Conservation (phyloP, 139 green algal genomes). For the Tetradesmus obliquus region DNA sequence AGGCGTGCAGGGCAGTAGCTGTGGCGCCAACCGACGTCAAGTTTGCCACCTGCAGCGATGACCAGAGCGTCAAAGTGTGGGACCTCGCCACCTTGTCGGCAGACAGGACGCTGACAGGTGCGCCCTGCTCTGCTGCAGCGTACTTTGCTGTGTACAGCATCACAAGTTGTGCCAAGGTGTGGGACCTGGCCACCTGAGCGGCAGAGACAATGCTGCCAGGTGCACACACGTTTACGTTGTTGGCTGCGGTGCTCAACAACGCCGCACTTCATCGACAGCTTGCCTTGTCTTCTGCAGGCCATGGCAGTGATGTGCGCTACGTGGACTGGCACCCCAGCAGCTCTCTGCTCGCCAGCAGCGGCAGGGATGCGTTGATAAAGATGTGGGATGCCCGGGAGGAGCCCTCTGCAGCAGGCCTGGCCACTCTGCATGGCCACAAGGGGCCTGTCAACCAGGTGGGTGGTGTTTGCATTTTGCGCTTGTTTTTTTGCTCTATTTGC, state of each 20-base stretch:
- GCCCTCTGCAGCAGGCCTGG: slow-evolving; percentile 35
- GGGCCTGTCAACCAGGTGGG: slow-evolving; percentile 76
- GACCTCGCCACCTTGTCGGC: slow-evolving; percentile 30
- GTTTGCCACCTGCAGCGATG: slow-evolving; percentile 88
- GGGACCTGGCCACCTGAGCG: too few relatives aligned
- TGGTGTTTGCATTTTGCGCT: background rate
- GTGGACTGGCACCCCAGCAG: slow-evolving; percentile 93
- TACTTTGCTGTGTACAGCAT: background rate
- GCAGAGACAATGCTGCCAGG: background rate
- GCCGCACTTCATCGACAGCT: background rate
- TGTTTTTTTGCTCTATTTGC: background rate
- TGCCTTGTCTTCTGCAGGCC: background rate
- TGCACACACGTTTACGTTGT: background rate
- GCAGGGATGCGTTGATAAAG: slow-evolving; percentile 93
- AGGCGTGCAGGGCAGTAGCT: slow-evolving; percentile 43
- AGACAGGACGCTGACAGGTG: slow-evolving; percentile 33
- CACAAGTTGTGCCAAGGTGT: background rate
- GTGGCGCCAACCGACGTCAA: slow-evolving; percentile 88
- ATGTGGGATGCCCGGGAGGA: slow-evolving; percentile 86
- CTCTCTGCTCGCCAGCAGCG: slow-evolving; percentile 80
- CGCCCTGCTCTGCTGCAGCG: background rate
- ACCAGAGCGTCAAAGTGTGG: slow-evolving; percentile 82
- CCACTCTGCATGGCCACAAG: slow-evolving; percentile 92
- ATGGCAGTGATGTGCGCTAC: slow-evolving; percentile 88
- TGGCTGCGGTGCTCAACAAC: too few relatives aligned